phyloP scores from a whole-genome alignment of 306 rosid species.

The Senna siamea region DNA sequence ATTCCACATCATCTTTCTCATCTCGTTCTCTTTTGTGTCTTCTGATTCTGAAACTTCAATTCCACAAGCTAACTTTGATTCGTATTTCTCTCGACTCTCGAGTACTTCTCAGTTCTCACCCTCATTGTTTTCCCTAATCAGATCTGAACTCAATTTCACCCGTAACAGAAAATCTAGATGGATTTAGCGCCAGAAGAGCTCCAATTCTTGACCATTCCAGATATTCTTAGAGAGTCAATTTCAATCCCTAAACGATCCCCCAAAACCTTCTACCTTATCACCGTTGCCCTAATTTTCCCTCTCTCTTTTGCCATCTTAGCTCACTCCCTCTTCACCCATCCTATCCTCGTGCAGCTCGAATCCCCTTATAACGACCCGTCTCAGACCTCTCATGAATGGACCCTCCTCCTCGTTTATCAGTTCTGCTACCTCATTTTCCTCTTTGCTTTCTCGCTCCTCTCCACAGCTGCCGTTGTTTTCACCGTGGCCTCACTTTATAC shows the following conservation, averaged over 20 bases:
- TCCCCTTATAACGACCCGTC: conserved; percentile 60
- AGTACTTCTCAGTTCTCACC: background rate
- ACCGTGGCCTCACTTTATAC: conserved; percentile 94
- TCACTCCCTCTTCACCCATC: conserved; percentile 93
- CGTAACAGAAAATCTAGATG: conserved; percentile 33
- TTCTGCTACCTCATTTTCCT: conserved; percentile 89
- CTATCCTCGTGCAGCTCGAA: conserved; percentile 67
- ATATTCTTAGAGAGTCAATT: conserved; percentile 71
- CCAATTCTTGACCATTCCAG: conserved; percentile 61
- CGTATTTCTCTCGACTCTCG: background rate
- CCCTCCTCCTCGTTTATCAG: conserved; percentile 73
- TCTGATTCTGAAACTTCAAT: background rate
- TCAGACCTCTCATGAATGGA: conserved; percentile 71
- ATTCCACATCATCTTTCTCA: background rate
- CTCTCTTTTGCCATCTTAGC: conserved; percentile 91
- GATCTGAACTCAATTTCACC: background rate
- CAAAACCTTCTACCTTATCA: conserved; percentile 80
- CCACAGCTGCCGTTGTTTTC: conserved; percentile 96
- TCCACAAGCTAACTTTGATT: conserved; percentile 9
- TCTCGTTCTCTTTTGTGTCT: background rate
- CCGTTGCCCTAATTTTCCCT: conserved; percentile 79
- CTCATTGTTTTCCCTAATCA: background rate
- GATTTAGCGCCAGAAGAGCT: conserved; percentile 93
- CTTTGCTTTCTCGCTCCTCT: conserved; percentile 88
- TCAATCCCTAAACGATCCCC: conserved; percentile 84